Conservation (phyloP, 1,139 yeast genomes). For the Kurtzmaniella quercitrusa region DNA sequence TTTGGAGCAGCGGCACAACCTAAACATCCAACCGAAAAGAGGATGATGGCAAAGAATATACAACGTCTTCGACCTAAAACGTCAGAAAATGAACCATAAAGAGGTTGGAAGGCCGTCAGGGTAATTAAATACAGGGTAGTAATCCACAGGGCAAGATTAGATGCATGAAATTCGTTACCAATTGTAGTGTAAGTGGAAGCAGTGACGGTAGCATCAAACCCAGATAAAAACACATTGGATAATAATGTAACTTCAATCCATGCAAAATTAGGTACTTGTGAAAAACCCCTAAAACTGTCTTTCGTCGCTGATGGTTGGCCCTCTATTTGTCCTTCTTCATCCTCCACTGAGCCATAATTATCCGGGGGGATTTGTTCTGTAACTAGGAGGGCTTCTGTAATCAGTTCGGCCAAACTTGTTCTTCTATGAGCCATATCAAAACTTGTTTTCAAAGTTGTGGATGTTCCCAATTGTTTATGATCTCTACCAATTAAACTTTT, state of each 20-base stretch:
- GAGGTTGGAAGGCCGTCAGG: conserved; percentile 27
- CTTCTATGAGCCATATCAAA: neutral
- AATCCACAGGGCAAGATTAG: conserved; percentile 33
- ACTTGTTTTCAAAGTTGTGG: neutral
- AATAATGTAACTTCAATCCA: conserved; percentile 22
- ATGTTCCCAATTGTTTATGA: neutral
- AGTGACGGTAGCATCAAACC: conserved; percentile 35
- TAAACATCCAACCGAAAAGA: conserved; percentile 26
- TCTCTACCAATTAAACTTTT: neutral
- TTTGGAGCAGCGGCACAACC: conserved; percentile 20
- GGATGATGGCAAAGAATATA: conserved; percentile 18
- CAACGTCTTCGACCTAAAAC: conserved; percentile 46
- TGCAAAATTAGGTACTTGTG: conserved; percentile 13
- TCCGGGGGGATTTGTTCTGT: conserved; percentile 3
- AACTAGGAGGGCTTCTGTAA: conserved; percentile 3
- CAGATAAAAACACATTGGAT: conserved; percentile 24
- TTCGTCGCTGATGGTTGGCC: neutral
- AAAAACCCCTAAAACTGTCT: conserved; percentile 7
- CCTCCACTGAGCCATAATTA: conserved; percentile 4
- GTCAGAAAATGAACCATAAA: conserved; percentile 52
- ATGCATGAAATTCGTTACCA: conserved; percentile 33
- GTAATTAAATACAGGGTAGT: conserved; percentile 35
- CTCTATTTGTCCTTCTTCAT: conserved; percentile 3
- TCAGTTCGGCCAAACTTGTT: neutral
- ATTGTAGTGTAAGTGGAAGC: conserved; percentile 31